These are phyloP conservation scores for Penicillium argentinense DNA, from an alignment of 495 filamentous ascomycete species.

Conservation along the genomic window DNA sequence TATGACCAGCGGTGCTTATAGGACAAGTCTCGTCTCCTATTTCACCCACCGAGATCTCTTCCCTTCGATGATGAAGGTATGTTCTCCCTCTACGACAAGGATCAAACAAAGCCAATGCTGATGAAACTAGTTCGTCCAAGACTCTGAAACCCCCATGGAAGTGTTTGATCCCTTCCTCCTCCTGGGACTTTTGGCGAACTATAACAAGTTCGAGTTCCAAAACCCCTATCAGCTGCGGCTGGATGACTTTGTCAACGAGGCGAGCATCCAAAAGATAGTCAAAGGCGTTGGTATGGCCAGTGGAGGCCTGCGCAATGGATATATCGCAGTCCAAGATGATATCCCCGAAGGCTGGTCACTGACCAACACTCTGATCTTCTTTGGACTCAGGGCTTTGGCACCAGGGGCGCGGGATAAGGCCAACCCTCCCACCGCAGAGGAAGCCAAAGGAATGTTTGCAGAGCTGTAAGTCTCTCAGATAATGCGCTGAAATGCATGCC, in stretches of 20 bases:
- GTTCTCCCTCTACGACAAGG: conserved; percentile 7
- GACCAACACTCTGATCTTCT: conserved; percentile 73
- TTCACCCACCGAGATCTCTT: conserved; percentile 95
- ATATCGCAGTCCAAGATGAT: conserved; percentile 90
- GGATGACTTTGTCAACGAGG: conserved; percentile 97
- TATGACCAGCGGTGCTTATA: conserved; percentile 88
- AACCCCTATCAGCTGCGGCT: conserved; percentile 93
- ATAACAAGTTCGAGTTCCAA: conserved; percentile 99
- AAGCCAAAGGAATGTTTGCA: conserved; percentile 75
- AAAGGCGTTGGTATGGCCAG: conserved; percentile 71
- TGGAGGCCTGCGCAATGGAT: conserved; percentile 63
- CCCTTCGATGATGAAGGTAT: conserved; percentile 90
- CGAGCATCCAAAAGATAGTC: conserved; percentile 78
- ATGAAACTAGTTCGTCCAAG: conserved; percentile 72
- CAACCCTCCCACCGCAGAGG: conserved; percentile 61
- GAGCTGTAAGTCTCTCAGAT: conserved; percentile 50
- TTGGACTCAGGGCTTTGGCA: conserved; percentile 77
- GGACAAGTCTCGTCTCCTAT: conserved; percentile 89
- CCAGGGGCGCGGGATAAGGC: conserved; percentile 59
- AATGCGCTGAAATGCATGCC: background rate
- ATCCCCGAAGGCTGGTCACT: conserved; percentile 88
- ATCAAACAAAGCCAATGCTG: no score
- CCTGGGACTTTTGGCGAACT: conserved; percentile 89
- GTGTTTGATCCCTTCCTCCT: conserved; percentile 77
- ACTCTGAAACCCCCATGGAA: conserved; percentile 61